Conservation (phyloP, 805 yeast species). For the Saccharomyces mikatae region DNA sequence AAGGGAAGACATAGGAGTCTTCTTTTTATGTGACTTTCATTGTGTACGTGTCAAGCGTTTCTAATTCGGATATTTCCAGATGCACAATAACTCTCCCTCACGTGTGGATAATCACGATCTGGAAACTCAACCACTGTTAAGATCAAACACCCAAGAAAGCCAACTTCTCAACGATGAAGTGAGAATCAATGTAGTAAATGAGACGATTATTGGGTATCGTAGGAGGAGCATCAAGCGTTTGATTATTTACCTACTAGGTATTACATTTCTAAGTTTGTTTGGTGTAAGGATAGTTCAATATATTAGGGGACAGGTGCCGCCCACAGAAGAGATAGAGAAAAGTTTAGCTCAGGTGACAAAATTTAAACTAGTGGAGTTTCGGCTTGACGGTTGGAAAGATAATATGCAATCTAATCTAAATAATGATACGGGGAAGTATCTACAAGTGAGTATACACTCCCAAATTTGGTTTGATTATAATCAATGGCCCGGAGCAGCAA, state of each 20-base stretch:
- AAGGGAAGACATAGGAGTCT: neutral
- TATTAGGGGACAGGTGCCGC: constrained; percentile 5
- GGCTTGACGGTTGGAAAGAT: constrained; percentile 26
- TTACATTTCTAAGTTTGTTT: neutral
- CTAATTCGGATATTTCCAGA: neutral
- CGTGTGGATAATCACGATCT: constrained; percentile 5
- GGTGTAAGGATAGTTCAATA: neutral
- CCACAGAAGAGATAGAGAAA: constrained; percentile 13
- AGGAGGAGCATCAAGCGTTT: neutral
- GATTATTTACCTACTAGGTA: neutral
- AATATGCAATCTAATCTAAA: constrained; percentile 7
- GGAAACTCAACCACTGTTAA: constrained; percentile 19
- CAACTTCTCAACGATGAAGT: neutral
- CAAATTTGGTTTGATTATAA: constrained; percentile 16
- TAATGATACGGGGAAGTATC: constrained; percentile 16
- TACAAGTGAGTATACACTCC: constrained; percentile 13
- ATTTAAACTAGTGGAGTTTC: constrained; percentile 14
- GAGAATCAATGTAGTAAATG: neutral
- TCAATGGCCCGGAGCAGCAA: constrained; percentile 6
- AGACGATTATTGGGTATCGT: neutral
- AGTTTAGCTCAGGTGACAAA: constrained; percentile 15
- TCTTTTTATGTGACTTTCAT: neutral
- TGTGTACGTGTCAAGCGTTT: neutral
- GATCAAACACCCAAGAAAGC: neutral
- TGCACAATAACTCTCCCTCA: neutral